A percentile compares a stretch with the other conserved stretches of the same genome.
Conservation (phyloP, 1,284 basidiomycete species). For the Microbotryomycetes sp. region DNA sequence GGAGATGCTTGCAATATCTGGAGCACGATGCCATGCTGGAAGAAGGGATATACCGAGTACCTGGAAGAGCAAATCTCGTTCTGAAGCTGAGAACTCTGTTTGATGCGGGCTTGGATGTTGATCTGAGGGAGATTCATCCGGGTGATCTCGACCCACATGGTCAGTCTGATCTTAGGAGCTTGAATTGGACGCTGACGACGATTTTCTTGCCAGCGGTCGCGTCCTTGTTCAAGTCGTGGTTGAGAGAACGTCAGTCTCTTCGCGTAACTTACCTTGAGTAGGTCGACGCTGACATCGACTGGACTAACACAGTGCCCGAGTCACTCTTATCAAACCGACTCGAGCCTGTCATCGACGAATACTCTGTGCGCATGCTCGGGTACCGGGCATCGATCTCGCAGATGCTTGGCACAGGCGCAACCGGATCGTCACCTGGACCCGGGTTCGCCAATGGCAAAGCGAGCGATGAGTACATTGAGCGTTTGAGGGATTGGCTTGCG, state of each 20-base stretch:
- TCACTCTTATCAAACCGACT: conserved; percentile 27
- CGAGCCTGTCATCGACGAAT: conserved; percentile 22
- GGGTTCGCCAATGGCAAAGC: conserved; percentile 11
- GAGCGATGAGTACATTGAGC: conserved; percentile 11
- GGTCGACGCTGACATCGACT: too few species aligned
- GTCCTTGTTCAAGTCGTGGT: conserved; percentile 53
- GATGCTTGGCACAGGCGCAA: conserved; percentile 8
- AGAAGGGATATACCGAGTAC: conserved; percentile 57
- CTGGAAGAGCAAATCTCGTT: conserved; percentile 13
- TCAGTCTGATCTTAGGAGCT: neutral
- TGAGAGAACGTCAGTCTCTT: conserved; percentile 46
- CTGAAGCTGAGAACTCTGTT: conserved; percentile 13
- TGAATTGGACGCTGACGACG: conserved; percentile 11
- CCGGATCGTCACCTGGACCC: neutral
- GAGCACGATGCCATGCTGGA: conserved; percentile 71
- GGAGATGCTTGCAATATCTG: conserved; percentile 71
- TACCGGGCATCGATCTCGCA: conserved; percentile 25
- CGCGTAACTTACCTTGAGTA: neutral
- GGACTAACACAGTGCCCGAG: conserved; percentile 36
- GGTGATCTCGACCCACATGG: conserved; percentile 31
- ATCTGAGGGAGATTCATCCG: conserved; percentile 30
- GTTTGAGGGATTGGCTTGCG: conserved; percentile 25
- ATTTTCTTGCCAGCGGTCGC: conserved; percentile 56
- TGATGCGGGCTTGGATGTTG: conserved; percentile 28
- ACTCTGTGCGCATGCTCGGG: conserved; percentile 24